Conservation (phyloP, 805 yeast genomes). For the Barnettozyma salicaria region DNA sequence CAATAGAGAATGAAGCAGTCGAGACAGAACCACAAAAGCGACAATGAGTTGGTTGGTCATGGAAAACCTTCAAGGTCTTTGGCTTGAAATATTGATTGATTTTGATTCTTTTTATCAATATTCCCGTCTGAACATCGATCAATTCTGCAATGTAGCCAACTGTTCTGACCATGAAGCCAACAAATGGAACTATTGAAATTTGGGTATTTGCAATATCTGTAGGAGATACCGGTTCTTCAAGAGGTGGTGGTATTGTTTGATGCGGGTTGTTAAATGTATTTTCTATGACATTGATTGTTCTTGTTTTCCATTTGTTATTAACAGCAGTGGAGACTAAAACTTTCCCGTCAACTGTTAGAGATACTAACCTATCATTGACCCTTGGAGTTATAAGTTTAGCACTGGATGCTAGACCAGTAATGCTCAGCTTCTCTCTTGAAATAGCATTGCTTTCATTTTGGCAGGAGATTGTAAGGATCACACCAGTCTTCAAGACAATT, state of each 20-base stretch:
- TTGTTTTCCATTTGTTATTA: slow-evolving; percentile 58
- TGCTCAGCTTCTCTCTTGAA: slow-evolving; percentile 29
- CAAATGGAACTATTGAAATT: slow-evolving; percentile 56
- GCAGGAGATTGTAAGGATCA: slow-evolving; percentile 43
- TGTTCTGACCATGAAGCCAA: slow-evolving; percentile 67
- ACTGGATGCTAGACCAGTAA: slow-evolving; percentile 40
- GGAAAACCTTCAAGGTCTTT: slow-evolving; percentile 60
- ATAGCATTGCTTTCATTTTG: slow-evolving; percentile 35
- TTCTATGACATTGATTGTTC: slow-evolving; percentile 43
- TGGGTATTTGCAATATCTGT: slow-evolving; percentile 10
- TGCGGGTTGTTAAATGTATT: slow-evolving; percentile 28
- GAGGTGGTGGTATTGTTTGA: neutral
- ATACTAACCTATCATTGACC: slow-evolving; percentile 65
- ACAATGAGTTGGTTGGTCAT: slow-evolving; percentile 84
- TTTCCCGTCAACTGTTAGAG: slow-evolving; percentile 42
- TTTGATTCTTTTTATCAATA: slow-evolving; percentile 51
- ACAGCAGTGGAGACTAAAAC: slow-evolving; percentile 54
- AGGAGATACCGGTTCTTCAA: neutral
- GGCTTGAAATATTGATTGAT: slow-evolving; percentile 51
- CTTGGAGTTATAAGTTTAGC: slow-evolving; percentile 61
- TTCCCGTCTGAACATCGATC: slow-evolving; percentile 76
- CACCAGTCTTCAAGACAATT: slow-evolving; percentile 47
- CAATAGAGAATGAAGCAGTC: slow-evolving; percentile 62
- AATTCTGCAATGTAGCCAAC: slow-evolving; percentile 52
- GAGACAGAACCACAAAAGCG: slow-evolving; percentile 89